A percentile compares a stretch with the other conserved stretches of the same genome.
Conservation (phyloP, 1,284 basidiomycete species). For the Peniophora sp. region DNA sequence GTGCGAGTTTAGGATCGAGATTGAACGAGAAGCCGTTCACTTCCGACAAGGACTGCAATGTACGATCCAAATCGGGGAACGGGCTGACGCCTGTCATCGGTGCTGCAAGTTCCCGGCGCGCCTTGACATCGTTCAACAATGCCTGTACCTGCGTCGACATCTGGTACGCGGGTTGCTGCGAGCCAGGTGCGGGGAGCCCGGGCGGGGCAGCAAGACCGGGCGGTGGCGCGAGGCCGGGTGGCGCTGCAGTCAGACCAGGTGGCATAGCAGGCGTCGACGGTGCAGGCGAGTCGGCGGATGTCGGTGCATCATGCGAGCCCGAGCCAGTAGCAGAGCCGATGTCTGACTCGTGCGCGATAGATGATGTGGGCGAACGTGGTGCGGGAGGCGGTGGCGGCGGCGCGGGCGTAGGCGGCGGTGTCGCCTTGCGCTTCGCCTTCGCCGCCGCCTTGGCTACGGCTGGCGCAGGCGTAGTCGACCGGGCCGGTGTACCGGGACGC, state of each 20-base stretch:
- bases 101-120: conserved; percentile 55
- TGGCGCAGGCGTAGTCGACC: conserved; percentile 32
- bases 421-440: conserved; percentile 33
- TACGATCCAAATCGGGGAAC: conserved; percentile 88
- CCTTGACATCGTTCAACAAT: conserved; percentile 76
- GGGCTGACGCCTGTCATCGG: conserved; percentile 51
- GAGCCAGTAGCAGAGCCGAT: conserved; percentile 15
- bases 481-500: conserved; percentile 57
- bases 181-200: conserved; percentile 44
- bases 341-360: conserved; percentile 31
- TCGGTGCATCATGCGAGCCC: conserved; percentile 18
- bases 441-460: conserved; percentile 17
- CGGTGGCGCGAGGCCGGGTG: conserved; percentile 41
- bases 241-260: conserved; percentile 34
- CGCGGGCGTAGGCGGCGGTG: conserved; percentile 30
- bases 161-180: conserved; percentile 61
- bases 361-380: conserved; percentile 41
- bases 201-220: conserved; percentile 62
- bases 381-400: conserved; percentile 23
- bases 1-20: conserved; percentile 66
- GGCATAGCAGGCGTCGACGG: conserved; percentile 23
- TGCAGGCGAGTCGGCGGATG: conserved; percentile 15
- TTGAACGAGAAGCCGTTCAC: conserved; percentile 72
- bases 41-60: conserved; percentile 58
- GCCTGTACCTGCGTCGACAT: conserved; percentile 81